Evolutionary conservation across 371 early-diverging fungal species (phyloP).

Genomic region (Circinella minor): DNA sequence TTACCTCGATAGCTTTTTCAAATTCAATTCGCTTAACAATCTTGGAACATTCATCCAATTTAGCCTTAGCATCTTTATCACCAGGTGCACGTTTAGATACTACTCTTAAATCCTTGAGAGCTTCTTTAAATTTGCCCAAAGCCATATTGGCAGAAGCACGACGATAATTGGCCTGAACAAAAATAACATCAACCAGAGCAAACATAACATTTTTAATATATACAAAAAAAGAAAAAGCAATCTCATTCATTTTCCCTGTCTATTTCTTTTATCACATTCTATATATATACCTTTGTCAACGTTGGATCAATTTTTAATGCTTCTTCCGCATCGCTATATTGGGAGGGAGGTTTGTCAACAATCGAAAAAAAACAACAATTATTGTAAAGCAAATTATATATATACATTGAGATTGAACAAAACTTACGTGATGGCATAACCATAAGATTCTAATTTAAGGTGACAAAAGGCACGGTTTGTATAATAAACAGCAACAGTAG

Average conservation of each 20-base stretch:
- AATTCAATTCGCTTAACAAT: conserved; percentile 86
- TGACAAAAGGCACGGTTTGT: conserved; percentile 94
- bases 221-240: no score
- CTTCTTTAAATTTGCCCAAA: conserved; percentile 81
- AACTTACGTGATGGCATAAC: conserved; percentile 80
- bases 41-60: conserved; percentile 86
- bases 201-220: background rate
- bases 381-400: background rate
- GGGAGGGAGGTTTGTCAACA: no score
- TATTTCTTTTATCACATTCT: background rate
- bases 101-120: conserved; percentile 80
- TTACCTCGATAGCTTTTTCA: conserved; percentile 90
- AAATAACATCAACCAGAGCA: no score
- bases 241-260: no score
- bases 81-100: conserved; percentile 72
- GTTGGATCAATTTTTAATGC: conserved; percentile 85
- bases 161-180: conserved; percentile 79
- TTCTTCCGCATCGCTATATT: conserved; percentile 77
- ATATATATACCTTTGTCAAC: conserved; percentile 75
- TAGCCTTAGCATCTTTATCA: conserved; percentile 72
- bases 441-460: conserved; percentile 87
- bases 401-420: background rate
- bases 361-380: no score
- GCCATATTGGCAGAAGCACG: conserved; percentile 90
- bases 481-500: conserved; percentile 84